Conservation (phyloP, 768 basidiomycete species). For the Mycena alexandri region DNA sequence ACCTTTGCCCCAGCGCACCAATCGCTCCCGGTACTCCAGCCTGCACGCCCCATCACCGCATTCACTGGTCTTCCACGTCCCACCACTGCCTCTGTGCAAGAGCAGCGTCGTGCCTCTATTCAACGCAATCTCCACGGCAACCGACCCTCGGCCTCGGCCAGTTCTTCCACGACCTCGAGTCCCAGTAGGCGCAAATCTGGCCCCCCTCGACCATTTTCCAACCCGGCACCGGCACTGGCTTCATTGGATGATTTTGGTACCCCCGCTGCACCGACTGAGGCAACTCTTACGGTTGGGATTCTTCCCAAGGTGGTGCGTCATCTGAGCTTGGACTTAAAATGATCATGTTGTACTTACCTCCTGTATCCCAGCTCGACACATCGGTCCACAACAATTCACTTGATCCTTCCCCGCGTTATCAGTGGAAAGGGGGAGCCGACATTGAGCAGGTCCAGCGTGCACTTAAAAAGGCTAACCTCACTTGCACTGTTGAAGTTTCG, state of each 20-base stretch:
- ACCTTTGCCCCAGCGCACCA: too few relatives aligned
- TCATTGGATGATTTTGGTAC: neutral
- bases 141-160: neutral
- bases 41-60: too few relatives aligned
- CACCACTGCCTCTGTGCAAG: constrained; percentile 1
- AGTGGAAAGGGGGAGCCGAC: constrained; percentile 1
- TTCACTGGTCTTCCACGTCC: neutral
- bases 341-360: neutral
- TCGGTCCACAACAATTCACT: constrained; percentile 4
- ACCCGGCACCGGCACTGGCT: neutral
- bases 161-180: neutral
- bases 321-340: neutral
- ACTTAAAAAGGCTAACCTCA: constrained; percentile 4
- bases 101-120: constrained; percentile 4
- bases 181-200: neutral
- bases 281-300: neutral
- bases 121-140: constrained; percentile 1
- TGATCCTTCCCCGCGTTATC: constrained; percentile 6
- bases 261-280: neutral
- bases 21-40: too few relatives aligned
- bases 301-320: constrained; percentile 11
- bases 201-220: neutral
- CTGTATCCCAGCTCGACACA: neutral
- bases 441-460: neutral
- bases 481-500: neutral